Evolutionary conservation across 2,329 filamentous ascomycete genomes (phyloP).

Genomic region (Furcasterigmium sp.): DNA sequence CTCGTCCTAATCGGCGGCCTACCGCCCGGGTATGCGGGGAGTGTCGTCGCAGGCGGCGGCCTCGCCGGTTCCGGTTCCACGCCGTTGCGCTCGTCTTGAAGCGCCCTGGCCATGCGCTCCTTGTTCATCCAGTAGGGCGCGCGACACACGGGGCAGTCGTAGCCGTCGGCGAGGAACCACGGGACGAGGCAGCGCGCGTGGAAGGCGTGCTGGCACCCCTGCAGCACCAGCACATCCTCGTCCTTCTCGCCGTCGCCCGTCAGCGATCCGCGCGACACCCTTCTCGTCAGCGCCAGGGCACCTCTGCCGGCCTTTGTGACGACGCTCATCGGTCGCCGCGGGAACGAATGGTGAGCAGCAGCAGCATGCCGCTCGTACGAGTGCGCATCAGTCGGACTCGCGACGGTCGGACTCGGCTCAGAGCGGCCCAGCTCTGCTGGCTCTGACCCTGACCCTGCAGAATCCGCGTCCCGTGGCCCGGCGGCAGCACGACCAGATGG

Average conservation of each 20-base stretch:
- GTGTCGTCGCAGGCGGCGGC: too few relatives aligned
- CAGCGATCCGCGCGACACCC: background rate
- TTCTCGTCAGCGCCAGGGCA: background rate
- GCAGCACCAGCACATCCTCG: conserved; percentile 27
- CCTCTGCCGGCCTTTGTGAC: background rate
- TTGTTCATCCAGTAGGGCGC: conserved; percentile 22
- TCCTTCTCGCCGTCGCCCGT: background rate
- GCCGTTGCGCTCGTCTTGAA: conserved; percentile 1
- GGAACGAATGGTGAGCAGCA: background rate
- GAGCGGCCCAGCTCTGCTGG: background rate
- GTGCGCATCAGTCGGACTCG: too few relatives aligned
- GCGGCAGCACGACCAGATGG: background rate
- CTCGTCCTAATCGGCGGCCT: too few relatives aligned
- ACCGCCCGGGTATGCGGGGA: too few relatives aligned
- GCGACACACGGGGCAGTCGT: conserved; percentile 33
- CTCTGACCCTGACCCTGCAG: background rate
- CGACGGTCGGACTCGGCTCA: background rate
- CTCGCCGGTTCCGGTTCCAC: background rate
- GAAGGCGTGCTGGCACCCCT: conserved; percentile 30
- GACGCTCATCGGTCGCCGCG: background rate
- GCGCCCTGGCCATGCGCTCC: conserved; percentile 5
- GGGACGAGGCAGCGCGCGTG: conserved; percentile 31
- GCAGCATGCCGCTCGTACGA: too few relatives aligned
- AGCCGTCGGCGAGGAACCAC: conserved; percentile 30
- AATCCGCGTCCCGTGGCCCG: too few relatives aligned